phyloP scores from a whole-genome alignment of 2,329 filamentous ascomycete genomes.

The Phyllosticta citribraziliensis region DNA sequence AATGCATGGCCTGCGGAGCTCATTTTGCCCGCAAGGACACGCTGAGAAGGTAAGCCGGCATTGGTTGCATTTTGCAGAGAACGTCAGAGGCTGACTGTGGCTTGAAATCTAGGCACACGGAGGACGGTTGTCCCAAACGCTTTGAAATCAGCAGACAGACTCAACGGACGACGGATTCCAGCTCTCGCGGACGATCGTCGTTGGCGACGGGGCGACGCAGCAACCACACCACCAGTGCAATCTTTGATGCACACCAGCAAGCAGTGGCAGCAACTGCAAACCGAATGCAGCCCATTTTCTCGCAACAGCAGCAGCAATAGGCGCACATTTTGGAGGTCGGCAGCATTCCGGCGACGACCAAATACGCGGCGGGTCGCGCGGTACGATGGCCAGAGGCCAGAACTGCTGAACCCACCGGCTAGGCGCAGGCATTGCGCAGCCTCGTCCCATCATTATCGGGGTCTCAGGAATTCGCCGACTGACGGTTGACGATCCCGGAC shows the following conservation, averaged over 20 bases:
- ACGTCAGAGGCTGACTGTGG: background rate
- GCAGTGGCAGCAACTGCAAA: background rate
- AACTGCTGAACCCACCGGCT: background rate
- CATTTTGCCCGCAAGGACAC: constrained; percentile 75
- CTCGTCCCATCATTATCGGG: background rate
- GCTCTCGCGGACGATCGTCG: background rate
- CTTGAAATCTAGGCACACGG: constrained; percentile 51
- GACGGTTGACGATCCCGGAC: background rate
- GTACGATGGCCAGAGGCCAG: background rate
- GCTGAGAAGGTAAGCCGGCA: constrained; percentile 54
- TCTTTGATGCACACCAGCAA: background rate
- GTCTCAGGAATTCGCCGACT: background rate
- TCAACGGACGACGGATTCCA: background rate
- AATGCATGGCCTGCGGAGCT: constrained; percentile 60
- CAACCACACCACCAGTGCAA: background rate
- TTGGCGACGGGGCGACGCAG: background rate
- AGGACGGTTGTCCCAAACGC: constrained; percentile 64
- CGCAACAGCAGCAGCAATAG: background rate
- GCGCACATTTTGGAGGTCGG: background rate
- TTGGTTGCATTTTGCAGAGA: background rate
- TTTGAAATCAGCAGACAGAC: constrained; percentile 7
- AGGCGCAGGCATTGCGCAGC: background rate
- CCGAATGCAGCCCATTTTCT: background rate
- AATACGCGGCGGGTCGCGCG: background rate
- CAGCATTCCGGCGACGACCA: background rate